phyloP scores from a whole-genome alignment of 108 stramenopile genomes.

The Cylindrotheca fusiformis region DNA sequence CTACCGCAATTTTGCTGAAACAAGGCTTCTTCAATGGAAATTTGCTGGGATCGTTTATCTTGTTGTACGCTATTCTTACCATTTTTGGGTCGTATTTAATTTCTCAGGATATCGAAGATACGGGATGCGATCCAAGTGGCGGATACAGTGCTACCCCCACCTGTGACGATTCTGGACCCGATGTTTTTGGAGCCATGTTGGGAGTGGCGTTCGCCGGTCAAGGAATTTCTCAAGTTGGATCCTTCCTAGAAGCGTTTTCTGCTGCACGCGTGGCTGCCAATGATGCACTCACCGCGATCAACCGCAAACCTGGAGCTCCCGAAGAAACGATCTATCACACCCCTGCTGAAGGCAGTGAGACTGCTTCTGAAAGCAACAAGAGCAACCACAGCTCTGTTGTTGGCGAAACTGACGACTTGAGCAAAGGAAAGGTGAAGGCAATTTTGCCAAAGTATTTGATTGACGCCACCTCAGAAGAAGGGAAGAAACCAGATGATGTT shows the following conservation, averaged over 20 bases:
- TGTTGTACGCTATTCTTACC: constrained; percentile 22
- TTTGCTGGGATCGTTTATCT: constrained; percentile 45
- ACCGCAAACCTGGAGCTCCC: constrained; percentile 40
- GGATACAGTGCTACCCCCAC: constrained; percentile 31
- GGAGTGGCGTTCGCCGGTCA: constrained; percentile 68
- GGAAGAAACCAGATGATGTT: constrained; percentile 44
- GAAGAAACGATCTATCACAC: not conserved
- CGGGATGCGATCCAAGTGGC: constrained; percentile 61
- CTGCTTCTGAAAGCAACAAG: not conserved
- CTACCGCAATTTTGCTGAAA: constrained; percentile 31
- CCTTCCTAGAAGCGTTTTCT: constrained; percentile 60
- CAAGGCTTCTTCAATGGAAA: constrained; percentile 62
- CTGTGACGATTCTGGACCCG: constrained; percentile 46
- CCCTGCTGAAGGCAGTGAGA: not conserved
- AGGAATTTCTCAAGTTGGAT: constrained; percentile 62
- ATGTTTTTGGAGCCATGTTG: constrained; percentile 74
- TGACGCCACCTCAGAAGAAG: constrained; percentile 48
- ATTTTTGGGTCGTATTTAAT: constrained; percentile 67
- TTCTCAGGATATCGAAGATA: constrained; percentile 50
- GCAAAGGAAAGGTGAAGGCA: constrained; percentile 10
- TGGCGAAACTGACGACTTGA: constrained; percentile 1
- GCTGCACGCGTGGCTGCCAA: constrained; percentile 54
- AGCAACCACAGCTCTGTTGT: not conserved
- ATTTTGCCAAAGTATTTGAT: constrained; percentile 53
- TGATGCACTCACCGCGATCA: constrained; percentile 50